Conservation (phyloP, 2,329 filamentous ascomycete genomes). For the Cercospora janseana region DNA sequence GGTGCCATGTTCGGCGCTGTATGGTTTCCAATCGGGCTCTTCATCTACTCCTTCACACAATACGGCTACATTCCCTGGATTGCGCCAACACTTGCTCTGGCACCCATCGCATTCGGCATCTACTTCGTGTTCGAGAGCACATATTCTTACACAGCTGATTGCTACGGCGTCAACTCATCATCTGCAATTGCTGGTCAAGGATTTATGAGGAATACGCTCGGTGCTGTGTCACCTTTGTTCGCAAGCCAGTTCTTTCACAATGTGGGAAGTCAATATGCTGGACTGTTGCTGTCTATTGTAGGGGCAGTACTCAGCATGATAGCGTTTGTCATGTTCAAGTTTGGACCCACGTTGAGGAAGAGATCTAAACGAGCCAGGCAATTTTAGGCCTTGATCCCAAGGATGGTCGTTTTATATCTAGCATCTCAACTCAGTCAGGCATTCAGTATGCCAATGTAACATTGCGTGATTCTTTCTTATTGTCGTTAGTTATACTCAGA, state of each 20-base stretch:
- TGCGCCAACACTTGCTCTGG: conserved; percentile 50
- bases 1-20: conserved; percentile 51
- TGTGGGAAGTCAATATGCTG: conserved; percentile 54
- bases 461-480: neutral
- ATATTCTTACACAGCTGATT: conserved; percentile 54
- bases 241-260: conserved; percentile 55
- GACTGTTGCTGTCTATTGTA: conserved; percentile 49
- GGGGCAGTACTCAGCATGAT: conserved; percentile 45
- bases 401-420: too few relatives aligned
- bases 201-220: conserved; percentile 54
- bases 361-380: conserved; percentile 22
- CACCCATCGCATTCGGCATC: conserved; percentile 53
- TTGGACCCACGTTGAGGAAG: conserved; percentile 23
- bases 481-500: neutral
- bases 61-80: conserved; percentile 52
- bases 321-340: conserved; percentile 40
- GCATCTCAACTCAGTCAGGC: too few relatives aligned
- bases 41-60: conserved; percentile 56
- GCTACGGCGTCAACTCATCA: conserved; percentile 49
- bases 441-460: too few relatives aligned
- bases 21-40: conserved; percentile 50
- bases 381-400: conserved; percentile 25
- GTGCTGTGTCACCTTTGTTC: conserved; percentile 54
- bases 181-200: conserved; percentile 52
- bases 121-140: conserved; percentile 52